Percentiles rank a stretch among this genome's conserved stretches.
Conservation (phyloP, 345 rosid species). For the Bruguiera gymnorhiza region DNA sequence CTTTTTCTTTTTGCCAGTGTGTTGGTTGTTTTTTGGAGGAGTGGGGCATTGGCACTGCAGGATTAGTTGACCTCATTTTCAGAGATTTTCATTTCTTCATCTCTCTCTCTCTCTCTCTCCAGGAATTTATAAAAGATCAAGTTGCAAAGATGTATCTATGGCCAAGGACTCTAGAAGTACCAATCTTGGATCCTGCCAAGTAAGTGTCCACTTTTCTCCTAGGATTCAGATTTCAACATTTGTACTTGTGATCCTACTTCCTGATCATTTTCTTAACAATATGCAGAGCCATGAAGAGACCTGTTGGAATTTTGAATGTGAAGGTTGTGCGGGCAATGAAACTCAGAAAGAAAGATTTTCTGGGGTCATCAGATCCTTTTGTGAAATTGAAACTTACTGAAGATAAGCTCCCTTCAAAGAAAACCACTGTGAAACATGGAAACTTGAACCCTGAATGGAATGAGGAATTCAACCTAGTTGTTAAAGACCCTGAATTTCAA, state of each 20-base stretch:
- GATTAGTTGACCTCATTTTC: too few species aligned
- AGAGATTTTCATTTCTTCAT: not conserved
- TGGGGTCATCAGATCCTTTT: constrained; percentile 93
- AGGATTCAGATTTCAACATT: not conserved
- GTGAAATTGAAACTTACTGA: constrained; percentile 86
- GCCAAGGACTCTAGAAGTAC: constrained; percentile 82
- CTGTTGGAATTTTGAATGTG: constrained; percentile 82
- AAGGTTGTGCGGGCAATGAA: constrained; percentile 72
- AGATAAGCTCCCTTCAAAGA: constrained; percentile 73
- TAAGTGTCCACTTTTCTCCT: constrained; percentile 25
- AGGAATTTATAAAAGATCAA: constrained; percentile 96
- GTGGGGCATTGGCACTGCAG: too few species aligned
- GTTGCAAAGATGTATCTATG: constrained; percentile 94
- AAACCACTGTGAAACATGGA: constrained; percentile 81
- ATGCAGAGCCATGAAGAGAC: constrained; percentile 74
- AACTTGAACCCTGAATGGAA: constrained; percentile 98
- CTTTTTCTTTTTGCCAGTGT: too few species aligned
- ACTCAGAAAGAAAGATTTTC: constrained; percentile 78
- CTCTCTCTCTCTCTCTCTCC: constrained; percentile 10
- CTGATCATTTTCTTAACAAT: constrained; percentile 6
- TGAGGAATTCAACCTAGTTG: constrained; percentile 66
- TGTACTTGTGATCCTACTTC: not conserved
- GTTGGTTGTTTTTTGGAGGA: too few species aligned
- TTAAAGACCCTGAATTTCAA: constrained; percentile 82
- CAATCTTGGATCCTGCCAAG: constrained; percentile 78